Evolutionary conservation across 1,284 basidiomycete genomes (phyloP).

Genomic region (Cutaneotrichosporon mucoides): DNA sequence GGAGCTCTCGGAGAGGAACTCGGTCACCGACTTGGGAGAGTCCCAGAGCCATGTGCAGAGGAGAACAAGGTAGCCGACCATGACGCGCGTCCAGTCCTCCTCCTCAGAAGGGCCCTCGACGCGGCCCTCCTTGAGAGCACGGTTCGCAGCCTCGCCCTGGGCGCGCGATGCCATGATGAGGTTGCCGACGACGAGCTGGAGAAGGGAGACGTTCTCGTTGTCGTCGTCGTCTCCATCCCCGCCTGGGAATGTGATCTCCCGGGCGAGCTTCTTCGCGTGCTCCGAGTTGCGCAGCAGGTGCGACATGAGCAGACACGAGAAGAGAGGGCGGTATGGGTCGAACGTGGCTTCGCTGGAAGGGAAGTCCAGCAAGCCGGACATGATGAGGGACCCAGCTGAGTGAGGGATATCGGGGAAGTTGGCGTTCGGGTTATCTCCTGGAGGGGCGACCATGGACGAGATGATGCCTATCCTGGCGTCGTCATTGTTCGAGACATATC

Average conservation of each 20-base stretch:
- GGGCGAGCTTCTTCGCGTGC: slow-evolving; percentile 54
- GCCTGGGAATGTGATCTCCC: slow-evolving; percentile 49
- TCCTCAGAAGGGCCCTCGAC: slow-evolving; percentile 43
- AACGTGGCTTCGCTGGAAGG: slow-evolving; percentile 37
- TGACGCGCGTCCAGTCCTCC: slow-evolving; percentile 80
- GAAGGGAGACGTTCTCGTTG: slow-evolving; percentile 54
- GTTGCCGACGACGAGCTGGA: slow-evolving; percentile 59
- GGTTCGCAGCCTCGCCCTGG: slow-evolving; percentile 51
- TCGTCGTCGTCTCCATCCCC: slow-evolving; percentile 48
- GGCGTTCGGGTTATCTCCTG: slow-evolving; percentile 27
- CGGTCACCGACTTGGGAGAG: slow-evolving; percentile 77
- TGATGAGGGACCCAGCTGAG: slow-evolving; percentile 53
- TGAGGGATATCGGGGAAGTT: slow-evolving; percentile 28
- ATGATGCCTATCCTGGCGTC: slow-evolving; percentile 49
- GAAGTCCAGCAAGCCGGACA: slow-evolving; percentile 52
- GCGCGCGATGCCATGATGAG: slow-evolving; percentile 59
- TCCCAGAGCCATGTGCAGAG: slow-evolving; percentile 97
- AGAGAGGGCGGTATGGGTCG: slow-evolving; percentile 55
- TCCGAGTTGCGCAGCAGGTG: slow-evolving; percentile 56
- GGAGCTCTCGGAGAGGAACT: slow-evolving; percentile 81
- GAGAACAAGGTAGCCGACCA: slow-evolving; percentile 78
- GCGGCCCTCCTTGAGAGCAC: slow-evolving; percentile 38
- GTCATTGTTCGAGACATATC: slow-evolving; percentile 47
- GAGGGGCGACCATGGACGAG: slow-evolving; percentile 35
- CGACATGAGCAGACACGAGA: slow-evolving; percentile 53